Conservation (phyloP, 1,284 basidiomycete genomes). For the Exobasidium cylindrosporum region DNA sequence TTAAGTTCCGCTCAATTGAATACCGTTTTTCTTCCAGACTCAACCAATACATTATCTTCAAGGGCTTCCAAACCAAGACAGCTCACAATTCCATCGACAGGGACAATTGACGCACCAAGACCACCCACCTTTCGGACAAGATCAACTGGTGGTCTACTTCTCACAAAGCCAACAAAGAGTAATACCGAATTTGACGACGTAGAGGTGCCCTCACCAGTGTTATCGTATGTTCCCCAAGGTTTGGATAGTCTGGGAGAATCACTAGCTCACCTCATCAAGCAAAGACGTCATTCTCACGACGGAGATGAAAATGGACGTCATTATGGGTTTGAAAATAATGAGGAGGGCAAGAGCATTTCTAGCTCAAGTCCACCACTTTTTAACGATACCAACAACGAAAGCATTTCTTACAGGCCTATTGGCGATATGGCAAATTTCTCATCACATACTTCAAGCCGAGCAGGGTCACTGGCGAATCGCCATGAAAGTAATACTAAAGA, state of each 20-base stretch:
- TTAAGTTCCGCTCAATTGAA: no score
- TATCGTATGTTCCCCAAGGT: neutral
- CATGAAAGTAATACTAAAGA: no score
- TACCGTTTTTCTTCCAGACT: no score
- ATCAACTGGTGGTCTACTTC: neutral
- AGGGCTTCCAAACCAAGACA: no score
- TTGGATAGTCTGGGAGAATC: neutral
- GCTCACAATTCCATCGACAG: no score
- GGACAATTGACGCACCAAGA: no score
- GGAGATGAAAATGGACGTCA: neutral
- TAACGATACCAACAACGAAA: neutral
- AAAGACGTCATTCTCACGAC: neutral
- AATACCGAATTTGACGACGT: neutral
- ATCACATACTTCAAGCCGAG: no score
- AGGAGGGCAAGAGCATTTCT: no score
- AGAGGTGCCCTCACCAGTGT: neutral
- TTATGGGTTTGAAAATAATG: neutral
- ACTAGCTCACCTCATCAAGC: neutral
- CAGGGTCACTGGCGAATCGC: no score
- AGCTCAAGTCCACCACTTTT: neutral
- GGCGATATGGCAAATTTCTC: no score
- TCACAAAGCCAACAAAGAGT: neutral
- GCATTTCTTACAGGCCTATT: neutral
- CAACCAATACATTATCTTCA: no score
- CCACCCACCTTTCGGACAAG: neutral